A percentile compares a stretch with the other conserved stretches of the same genome.
These are phyloP conservation scores for Diaporthe sp. DNA, from an alignment of 2,329 filamentous ascomycete species.

Conservation along the genomic window DNA sequence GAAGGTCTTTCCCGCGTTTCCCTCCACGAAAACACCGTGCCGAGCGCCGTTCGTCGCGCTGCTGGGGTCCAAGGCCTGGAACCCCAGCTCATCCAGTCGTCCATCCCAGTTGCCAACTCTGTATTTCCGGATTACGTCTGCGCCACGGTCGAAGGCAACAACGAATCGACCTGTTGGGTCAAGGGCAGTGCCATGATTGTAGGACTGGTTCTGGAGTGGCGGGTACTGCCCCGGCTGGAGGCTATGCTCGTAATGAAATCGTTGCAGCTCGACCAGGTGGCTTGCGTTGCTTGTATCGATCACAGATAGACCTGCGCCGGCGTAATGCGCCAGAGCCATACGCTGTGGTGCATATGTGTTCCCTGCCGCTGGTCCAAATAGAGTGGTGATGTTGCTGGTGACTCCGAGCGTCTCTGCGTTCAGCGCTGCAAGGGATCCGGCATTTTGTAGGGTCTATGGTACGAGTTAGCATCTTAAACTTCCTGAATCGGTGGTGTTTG, in stretches of 20 bases:
- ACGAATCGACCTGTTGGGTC: neutral
- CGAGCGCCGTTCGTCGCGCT: neutral
- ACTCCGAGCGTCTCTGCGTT: neutral
- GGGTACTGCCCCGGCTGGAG: conserved; percentile 9
- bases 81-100: neutral
- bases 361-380: neutral
- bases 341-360: neutral
- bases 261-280: neutral
- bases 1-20: neutral
- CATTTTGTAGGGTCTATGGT: neutral
- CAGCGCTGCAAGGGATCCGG: neutral
- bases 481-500: too few relatives aligned
- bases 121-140: conserved; percentile 9
- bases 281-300: neutral
- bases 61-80: neutral
- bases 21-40: neutral
- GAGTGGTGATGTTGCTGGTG: conserved; percentile 10
- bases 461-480: neutral
- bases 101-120: neutral
- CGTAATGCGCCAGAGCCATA: conserved; percentile 11
- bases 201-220: neutral
- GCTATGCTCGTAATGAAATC: neutral
- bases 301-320: neutral
- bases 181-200: neutral
- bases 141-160: conserved; percentile 1